Base-by-base conservation (phyloP, 306 rosid species). In the Rosa lucieae region DNA sequence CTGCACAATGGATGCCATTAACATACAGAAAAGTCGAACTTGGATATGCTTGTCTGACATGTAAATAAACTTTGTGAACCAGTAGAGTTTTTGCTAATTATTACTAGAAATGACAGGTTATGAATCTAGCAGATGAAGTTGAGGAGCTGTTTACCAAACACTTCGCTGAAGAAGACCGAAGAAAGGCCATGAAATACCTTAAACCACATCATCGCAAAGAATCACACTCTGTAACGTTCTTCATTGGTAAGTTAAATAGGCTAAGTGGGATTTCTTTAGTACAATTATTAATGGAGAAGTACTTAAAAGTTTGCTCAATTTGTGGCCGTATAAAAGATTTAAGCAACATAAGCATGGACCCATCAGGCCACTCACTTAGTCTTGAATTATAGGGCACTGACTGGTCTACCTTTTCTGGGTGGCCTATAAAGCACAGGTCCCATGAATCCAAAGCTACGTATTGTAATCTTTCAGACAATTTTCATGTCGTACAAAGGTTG, bases 161-260 rank as follows among this genome's bases (percentile, higher is more conserved):
- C 52, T 91, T 96, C 78, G 90, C 96, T 29, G 83, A 86, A 66
- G 97, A 93, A 73, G 86, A 96, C 83, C 48, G 91, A 67, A 85
- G 97, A 65, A 96, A 96, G 87, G 99, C 97, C 89, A 90, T 96
- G 96, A 96, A 93, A 72, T 96, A 91, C 87, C 98, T 96, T 61
- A 93, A 87, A 83, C 99, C 99, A 6, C 90, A 76, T 29, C 97
- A 90, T 73, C 85, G 80, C 5, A 87, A 90, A 85, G 98, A 93
- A 79, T 93, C 98, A 58, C 99, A 96, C 81, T 75, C 93, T 32
- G 90, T 88, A 59, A 89, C 99, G 43, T 93, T 96, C 89, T 93
- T 93, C 85, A 93, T 91, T 79, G 99, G 99, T 93, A 70, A 89
- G 97, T 79, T 42, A 67, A 39, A 67, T 5, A 40, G 1, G 48